Conservation (phyloP, 306 rosid genomes). For the Coriaria nepalensis region DNA sequence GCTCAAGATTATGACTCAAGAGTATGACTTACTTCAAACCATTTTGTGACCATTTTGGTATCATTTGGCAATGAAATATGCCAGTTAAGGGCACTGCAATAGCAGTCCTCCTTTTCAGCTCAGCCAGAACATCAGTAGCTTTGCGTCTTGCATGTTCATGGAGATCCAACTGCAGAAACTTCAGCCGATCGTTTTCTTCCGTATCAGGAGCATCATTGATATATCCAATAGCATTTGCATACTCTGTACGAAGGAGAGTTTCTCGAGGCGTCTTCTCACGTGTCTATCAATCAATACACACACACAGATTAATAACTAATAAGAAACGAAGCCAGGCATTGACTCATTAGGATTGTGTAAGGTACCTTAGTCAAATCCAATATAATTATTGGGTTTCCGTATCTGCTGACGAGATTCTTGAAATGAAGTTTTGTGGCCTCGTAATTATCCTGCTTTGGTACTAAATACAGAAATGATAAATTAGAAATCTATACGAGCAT, state of each 20-base stretch:
- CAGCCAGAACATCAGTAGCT: conserved; percentile 48
- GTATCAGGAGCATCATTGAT: conserved; percentile 33
- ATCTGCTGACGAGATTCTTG: conserved; percentile 69
- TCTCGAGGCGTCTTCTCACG: conserved; percentile 85
- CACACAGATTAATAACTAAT: background rate
- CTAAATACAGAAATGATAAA: conserved; percentile 24
- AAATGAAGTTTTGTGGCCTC: conserved; percentile 88
- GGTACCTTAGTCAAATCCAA: conserved; percentile 84
- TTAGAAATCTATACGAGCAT: background rate
- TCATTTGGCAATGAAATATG: conserved; percentile 51
- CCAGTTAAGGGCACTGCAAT: conserved; percentile 50
- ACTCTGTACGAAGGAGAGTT: conserved; percentile 69
- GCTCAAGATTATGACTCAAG: no score
- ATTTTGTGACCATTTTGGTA: conserved; percentile 7
- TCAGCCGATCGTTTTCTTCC: conserved; percentile 35
- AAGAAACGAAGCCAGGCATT: background rate
- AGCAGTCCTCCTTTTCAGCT: conserved; percentile 47
- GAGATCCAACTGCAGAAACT: conserved; percentile 85
- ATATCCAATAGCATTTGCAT: conserved; percentile 58
- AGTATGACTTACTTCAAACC: no score
- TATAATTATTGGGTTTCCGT: conserved; percentile 79
- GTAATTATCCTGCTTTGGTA: conserved; percentile 54
- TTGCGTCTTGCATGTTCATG: conserved; percentile 62
- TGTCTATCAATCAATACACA: conserved; percentile 24
- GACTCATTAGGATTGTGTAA: background rate